A percentile compares a stretch with the other conserved stretches of the same genome.
phyloP scores from a whole-genome alignment of 768 basidiomycete genomes.

The Rhodotorula paludigena region DNA sequence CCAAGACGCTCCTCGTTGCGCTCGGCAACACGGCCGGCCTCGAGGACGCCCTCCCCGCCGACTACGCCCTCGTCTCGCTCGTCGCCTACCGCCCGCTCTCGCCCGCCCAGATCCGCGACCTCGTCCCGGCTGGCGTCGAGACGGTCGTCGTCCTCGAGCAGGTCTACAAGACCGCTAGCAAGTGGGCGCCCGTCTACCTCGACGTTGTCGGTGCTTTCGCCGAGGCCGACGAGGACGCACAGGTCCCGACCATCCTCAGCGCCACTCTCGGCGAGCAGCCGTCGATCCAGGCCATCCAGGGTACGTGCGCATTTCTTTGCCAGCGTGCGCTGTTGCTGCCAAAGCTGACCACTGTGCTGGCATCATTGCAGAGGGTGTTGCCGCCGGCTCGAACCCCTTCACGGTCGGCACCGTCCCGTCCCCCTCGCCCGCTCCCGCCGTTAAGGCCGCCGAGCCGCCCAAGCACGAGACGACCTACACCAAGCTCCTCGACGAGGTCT shows the following conservation, averaged over 20 bases:
- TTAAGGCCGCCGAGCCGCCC: conserved; percentile 58
- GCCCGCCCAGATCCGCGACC: conserved; percentile 55
- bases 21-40: conserved; percentile 54
- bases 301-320: conserved; percentile 46
- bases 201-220: conserved; percentile 72
- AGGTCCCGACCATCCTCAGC: conserved; percentile 57
- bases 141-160: conserved; percentile 80
- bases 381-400: conserved; percentile 43
- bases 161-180: conserved; percentile 65
- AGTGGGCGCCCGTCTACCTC: conserved; percentile 82
- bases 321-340: background rate
- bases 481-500: conserved; percentile 75
- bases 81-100: conserved; percentile 67
- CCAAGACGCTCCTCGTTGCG: conserved; percentile 67
- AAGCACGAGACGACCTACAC: conserved; percentile 88
- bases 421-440: conserved; percentile 48
- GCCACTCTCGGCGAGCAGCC: conserved; percentile 59
- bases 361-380: conserved; percentile 24
- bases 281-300: conserved; percentile 50
- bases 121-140: conserved; percentile 60
- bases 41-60: conserved; percentile 50
- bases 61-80: conserved; percentile 48
- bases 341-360: conserved; percentile 21
- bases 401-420: conserved; percentile 54
- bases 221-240: conserved; percentile 49